These are phyloP conservation scores for Thelonectria rubi DNA, from an alignment of 2,329 filamentous ascomycete species.

Conservation along the genomic window DNA sequence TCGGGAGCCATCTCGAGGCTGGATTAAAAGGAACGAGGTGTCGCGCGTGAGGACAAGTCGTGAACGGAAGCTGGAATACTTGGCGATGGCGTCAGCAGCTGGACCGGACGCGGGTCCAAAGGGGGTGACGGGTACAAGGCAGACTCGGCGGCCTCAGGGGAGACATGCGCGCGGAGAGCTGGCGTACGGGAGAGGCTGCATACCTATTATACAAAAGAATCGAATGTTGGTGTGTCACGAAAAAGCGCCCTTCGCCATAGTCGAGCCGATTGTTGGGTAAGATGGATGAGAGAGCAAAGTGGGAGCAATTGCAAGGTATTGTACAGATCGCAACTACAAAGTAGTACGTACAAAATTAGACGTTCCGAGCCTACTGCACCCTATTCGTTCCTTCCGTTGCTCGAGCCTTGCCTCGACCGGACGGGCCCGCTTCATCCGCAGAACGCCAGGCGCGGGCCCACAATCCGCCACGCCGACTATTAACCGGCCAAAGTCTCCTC, in stretches of 20 bases:
- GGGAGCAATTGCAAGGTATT: slow-evolving; percentile 31
- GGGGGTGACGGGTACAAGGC: slow-evolving; percentile 28
- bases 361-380: slow-evolving; percentile 31
- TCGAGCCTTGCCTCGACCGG: slow-evolving; percentile 24
- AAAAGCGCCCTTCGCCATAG: slow-evolving; percentile 36
- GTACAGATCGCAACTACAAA: slow-evolving; percentile 44
- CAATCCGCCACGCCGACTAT: slow-evolving; percentile 25
- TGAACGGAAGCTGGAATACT: slow-evolving; percentile 34
- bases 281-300: slow-evolving; percentile 36
- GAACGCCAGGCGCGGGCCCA: slow-evolving; percentile 25
- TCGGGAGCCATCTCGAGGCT: slow-evolving; percentile 50
- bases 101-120: slow-evolving; percentile 34
- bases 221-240: slow-evolving; percentile 25
- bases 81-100: slow-evolving; percentile 40
- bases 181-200: slow-evolving; percentile 12
- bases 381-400: slow-evolving; percentile 27
- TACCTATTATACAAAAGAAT: slow-evolving; percentile 43
- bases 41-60: slow-evolving; percentile 27
- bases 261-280: slow-evolving; percentile 18
- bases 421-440: slow-evolving; percentile 25
- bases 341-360: slow-evolving; percentile 42
- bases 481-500: slow-evolving; percentile 30
- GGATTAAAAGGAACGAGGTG: slow-evolving; percentile 23
- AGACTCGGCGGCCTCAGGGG: slow-evolving; percentile 33
- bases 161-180: slow-evolving; percentile 11